phyloP scores from a whole-genome alignment of 768 basidiomycete species.

The Amanita phalloides region DNA sequence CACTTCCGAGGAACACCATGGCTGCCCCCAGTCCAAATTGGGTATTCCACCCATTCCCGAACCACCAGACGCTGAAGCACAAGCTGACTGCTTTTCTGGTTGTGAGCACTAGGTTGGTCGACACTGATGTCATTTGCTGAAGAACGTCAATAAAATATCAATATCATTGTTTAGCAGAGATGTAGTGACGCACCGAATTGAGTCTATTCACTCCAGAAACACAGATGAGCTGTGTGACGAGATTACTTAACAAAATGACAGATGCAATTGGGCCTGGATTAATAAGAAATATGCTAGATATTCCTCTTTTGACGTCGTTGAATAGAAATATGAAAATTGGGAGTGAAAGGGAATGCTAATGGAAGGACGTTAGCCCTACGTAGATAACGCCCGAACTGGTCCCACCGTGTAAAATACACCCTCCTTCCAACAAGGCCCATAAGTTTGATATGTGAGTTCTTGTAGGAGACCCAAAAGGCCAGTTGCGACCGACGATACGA shows the following conservation, averaged over 20 bases:
- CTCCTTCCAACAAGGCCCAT: slow-evolving; percentile 77
- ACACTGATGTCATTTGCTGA: slow-evolving; percentile 68
- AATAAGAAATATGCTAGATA: slow-evolving; percentile 33
- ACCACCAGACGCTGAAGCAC: slow-evolving; percentile 79
- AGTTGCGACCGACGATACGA: slow-evolving; percentile 54
- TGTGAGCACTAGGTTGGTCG: slow-evolving; percentile 74
- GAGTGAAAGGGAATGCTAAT: slow-evolving; percentile 69
- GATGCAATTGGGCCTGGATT: slow-evolving; percentile 31
- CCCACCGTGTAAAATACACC: slow-evolving; percentile 74
- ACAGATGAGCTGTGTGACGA: slow-evolving; percentile 70
- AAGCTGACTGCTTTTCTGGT: slow-evolving; percentile 73
- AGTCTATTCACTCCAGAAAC: slow-evolving; percentile 75
- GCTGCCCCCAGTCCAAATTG: slow-evolving; percentile 55
- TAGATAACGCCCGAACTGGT: background rate
- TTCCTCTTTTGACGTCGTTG: slow-evolving; percentile 43
- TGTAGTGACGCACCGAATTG: slow-evolving; percentile 49
- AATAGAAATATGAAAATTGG: slow-evolving; percentile 61
- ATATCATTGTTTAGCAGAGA: slow-evolving; percentile 1
- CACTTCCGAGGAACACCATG: slow-evolving; percentile 65
- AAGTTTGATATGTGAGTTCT: slow-evolving; percentile 62
- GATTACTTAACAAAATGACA: slow-evolving; percentile 48
- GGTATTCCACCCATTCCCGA: slow-evolving; percentile 60
- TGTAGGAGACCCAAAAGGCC: slow-evolving; percentile 65
- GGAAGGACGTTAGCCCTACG: background rate
- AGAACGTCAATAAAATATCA: background rate